Percentiles rank a stretch among this genome's conserved stretches.
Conservation (phyloP, 2,329 filamentous ascomycete species). For the Pseudogymnoascus sp. region DNA sequence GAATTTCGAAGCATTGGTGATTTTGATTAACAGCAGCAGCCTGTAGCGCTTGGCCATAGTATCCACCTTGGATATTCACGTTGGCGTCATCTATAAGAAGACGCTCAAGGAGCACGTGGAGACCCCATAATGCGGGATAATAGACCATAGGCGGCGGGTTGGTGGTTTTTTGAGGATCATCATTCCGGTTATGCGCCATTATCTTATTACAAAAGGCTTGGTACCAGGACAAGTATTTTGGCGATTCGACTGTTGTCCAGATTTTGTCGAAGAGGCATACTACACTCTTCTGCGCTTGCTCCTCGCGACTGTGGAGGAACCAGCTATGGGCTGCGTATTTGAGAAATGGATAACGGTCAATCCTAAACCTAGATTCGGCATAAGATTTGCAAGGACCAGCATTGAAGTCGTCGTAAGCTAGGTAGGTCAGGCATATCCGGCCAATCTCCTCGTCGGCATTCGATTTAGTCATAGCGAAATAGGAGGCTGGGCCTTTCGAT, state of each 20-base stretch:
- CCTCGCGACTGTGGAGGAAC: background rate
- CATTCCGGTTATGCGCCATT: too few relatives aligned
- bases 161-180: too few relatives aligned
- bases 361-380: background rate
- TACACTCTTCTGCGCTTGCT: background rate
- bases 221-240: background rate
- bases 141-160: background rate
- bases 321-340: background rate
- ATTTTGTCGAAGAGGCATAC: background rate
- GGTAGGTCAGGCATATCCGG: background rate
- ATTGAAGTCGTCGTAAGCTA: background rate
- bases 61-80: background rate
- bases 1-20: background rate
- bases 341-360: background rate
- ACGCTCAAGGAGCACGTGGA: background rate
- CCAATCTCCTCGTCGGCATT: background rate
- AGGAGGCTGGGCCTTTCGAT: background rate
- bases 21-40: background rate
- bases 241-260: background rate
- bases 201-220: background rate
- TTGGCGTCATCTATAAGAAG: background rate
- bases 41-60: slow-evolving; percentile 3
- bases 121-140: background rate
- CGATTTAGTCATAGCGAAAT: background rate
- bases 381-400: background rate